Evolutionary conservation across 345 rosid species (phyloP).

Genomic region (Eucalyptus pumila): DNA sequence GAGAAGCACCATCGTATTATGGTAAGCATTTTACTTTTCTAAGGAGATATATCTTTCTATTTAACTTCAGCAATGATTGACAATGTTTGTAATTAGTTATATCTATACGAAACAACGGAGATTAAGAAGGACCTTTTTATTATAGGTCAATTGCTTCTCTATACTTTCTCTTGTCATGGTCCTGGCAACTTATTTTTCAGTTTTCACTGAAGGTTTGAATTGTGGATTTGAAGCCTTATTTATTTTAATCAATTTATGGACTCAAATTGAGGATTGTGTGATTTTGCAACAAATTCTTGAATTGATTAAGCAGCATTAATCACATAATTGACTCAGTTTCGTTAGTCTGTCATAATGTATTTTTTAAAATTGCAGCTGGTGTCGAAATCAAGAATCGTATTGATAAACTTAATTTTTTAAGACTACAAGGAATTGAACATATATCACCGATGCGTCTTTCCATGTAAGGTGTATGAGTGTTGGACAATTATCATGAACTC

Average conservation of each 20-base stretch:
- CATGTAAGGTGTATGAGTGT: not conserved
- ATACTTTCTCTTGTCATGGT: not conserved
- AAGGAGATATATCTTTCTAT: not conserved
- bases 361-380: not conserved
- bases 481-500: not conserved
- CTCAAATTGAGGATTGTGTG: not conserved
- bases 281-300: not conserved
- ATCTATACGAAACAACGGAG: not conserved
- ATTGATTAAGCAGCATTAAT: not conserved
- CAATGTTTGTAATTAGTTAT: not conserved
- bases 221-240: not conserved
- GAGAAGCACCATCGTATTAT: constrained; percentile 81
- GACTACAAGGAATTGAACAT: not conserved
- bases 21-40: constrained; percentile 23
- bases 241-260: not conserved
- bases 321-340: not conserved
- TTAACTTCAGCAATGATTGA: not conserved
- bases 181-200: not conserved
- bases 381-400: not conserved
- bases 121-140: not conserved
- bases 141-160: not conserved
- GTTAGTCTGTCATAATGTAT: not conserved
- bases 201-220: not conserved
- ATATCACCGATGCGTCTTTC: not conserved
- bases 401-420: not conserved